Conservation (phyloP, 768 basidiomycete species). For the Podaxis mareebaensis region DNA sequence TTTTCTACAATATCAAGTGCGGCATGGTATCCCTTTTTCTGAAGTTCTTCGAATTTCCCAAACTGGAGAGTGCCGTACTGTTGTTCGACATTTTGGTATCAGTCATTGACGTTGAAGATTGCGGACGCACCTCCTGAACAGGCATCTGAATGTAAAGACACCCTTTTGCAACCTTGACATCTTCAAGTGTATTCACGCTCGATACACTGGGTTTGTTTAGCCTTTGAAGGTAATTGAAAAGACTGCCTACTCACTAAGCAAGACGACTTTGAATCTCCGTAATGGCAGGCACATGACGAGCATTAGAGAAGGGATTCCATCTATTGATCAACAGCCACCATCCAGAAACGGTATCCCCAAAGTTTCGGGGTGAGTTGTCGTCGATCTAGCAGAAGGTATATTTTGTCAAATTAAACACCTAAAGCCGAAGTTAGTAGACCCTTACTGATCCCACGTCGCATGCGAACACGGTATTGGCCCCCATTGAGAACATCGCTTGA, state of each 20-base stretch:
- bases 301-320: conserved; percentile 88
- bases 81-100: not conserved
- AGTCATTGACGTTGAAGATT: not conserved
- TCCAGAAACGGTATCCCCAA: conserved; percentile 93
- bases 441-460: conserved; percentile 89
- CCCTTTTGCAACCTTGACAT: conserved; percentile 87
- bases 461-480: conserved; percentile 88
- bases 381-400: conserved; percentile 57
- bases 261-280: conserved; percentile 93
- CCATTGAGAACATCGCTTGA: conserved; percentile 88
- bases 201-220: conserved; percentile 66
- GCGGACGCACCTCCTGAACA: conserved; percentile 73
- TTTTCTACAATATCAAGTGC: conserved; percentile 70
- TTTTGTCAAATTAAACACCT: conserved; percentile 2
- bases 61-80: conserved; percentile 93
- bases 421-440: conserved; percentile 11
- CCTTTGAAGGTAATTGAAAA: not conserved
- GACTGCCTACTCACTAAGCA: conserved; percentile 75
- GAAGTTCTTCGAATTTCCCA: conserved; percentile 85
- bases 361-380: conserved; percentile 92
- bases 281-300: conserved; percentile 78
- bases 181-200: conserved; percentile 91
- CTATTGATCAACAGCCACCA: conserved; percentile 95
- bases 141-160: conserved; percentile 95
- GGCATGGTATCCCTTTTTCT: conserved; percentile 76